These are phyloP conservation scores for Sugiyamaella marilandica DNA, from an alignment of 805 yeast species.

Conservation along the genomic window DNA sequence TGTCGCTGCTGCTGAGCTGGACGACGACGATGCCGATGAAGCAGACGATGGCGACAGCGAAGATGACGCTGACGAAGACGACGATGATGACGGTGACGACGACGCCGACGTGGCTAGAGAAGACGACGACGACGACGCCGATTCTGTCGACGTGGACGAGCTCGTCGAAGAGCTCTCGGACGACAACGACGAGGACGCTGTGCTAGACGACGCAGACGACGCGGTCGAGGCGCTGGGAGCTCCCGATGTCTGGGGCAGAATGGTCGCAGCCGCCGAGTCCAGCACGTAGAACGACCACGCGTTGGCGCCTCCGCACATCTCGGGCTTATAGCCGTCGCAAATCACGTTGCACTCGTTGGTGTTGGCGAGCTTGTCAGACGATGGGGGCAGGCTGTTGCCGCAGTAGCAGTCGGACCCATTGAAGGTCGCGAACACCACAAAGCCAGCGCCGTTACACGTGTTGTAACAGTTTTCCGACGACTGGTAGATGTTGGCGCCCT, in stretches of 20 bases:
- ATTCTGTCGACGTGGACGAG: slow-evolving; percentile 18
- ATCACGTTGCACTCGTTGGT: slow-evolving; percentile 37
- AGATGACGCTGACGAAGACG: slow-evolving; percentile 13
- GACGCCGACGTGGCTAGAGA: slow-evolving; percentile 14
- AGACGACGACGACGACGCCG: slow-evolving; percentile 13
- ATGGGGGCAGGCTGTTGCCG: slow-evolving; percentile 45
- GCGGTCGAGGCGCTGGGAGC: slow-evolving; percentile 26
- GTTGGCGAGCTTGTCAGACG: slow-evolving; percentile 28
- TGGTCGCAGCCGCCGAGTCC: slow-evolving; percentile 20
- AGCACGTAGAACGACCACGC: slow-evolving; percentile 29
- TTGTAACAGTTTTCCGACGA: slow-evolving; percentile 52
- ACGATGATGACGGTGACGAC: slow-evolving; percentile 17
- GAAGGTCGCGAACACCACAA: slow-evolving; percentile 42
- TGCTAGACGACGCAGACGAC: slow-evolving; percentile 20
- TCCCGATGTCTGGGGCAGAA: slow-evolving; percentile 16
- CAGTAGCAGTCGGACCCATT: slow-evolving; percentile 62
- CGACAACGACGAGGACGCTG: slow-evolving; percentile 24
- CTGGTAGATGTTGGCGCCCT: slow-evolving; percentile 54
- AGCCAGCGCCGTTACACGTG: slow-evolving; percentile 42
- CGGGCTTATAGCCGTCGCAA: slow-evolving; percentile 62
- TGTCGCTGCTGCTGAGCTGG: slow-evolving; percentile 27
- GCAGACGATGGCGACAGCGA: slow-evolving; percentile 18
- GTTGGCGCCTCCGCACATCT: slow-evolving; percentile 59
- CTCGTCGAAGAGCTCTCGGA: slow-evolving; percentile 12
- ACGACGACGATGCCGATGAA: slow-evolving; percentile 27